Percentiles rank a stretch among this genome's conserved stretches.
Conservation (phyloP, 2,329 filamentous ascomycete genomes). For the Microdochium trichocladiopsis region DNA sequence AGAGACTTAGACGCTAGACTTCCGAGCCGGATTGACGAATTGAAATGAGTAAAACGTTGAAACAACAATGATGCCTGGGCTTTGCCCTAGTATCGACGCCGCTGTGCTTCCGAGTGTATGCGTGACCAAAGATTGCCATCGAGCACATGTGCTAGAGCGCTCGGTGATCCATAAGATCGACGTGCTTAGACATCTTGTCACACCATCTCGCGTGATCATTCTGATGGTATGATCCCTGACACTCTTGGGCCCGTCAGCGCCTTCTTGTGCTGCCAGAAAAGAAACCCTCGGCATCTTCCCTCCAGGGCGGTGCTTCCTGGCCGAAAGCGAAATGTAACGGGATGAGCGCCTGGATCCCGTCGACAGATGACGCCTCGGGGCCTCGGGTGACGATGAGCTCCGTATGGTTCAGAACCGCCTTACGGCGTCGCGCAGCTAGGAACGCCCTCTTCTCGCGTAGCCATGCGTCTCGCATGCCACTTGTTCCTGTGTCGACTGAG, state of each 20-base stretch:
- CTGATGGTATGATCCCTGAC: too few relatives aligned
- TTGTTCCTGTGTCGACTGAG: not conserved
- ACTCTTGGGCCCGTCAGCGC: too few relatives aligned
- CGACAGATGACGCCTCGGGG: not conserved
- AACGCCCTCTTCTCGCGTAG: not conserved
- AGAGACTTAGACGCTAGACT: not conserved
- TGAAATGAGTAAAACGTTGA: not conserved
- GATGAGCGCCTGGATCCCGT: not conserved
- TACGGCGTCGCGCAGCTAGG: not conserved
- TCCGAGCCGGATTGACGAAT: not conserved
- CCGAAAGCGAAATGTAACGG: not conserved
- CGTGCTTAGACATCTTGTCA: too few relatives aligned
- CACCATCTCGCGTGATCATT: too few relatives aligned
- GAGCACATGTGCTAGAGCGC: too few relatives aligned
- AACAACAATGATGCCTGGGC: not conserved
- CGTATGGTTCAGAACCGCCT: not conserved
- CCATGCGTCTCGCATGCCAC: not conserved
- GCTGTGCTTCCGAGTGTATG: too few relatives aligned
- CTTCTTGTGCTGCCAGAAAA: too few relatives aligned
- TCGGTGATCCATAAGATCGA: too few relatives aligned
- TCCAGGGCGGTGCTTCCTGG: too few relatives aligned
- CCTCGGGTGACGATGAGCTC: not conserved
- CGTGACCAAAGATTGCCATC: too few relatives aligned
- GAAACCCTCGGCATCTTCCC: too few relatives aligned
- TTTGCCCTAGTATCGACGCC: not conserved